Percentiles rank a stretch among this genome's conserved stretches.
Evolutionary conservation across 495 filamentous ascomycete species (phyloP).

Genomic region (Penicillium waksmanii): DNA sequence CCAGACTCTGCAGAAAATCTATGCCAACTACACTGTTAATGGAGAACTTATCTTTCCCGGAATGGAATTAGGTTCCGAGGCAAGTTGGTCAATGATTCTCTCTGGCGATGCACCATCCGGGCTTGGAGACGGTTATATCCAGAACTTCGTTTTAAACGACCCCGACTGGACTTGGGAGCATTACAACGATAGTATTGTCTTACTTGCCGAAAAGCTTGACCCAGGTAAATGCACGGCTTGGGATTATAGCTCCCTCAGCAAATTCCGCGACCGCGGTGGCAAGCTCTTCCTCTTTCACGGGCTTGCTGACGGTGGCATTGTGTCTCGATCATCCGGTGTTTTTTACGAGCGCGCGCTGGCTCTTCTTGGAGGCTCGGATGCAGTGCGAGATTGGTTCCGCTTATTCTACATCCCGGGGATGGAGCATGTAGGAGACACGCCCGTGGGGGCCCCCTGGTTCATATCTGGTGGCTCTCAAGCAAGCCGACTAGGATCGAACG

Average conservation of each 20-base stretch:
- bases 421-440: background rate
- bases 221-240: background rate
- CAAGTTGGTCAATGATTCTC: too few relatives aligned
- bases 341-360: background rate
- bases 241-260: background rate
- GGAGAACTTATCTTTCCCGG: background rate
- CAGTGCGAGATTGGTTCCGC: background rate
- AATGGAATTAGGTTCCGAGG: background rate
- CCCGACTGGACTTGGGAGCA: background rate
- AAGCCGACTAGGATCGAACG: too few relatives aligned
- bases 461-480: too few relatives aligned
- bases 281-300: conserved; percentile 4
- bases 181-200: background rate
- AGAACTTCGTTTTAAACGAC: background rate
- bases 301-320: conserved; percentile 4
- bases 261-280: background rate
- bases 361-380: background rate
- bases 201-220: background rate
- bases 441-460: background rate
- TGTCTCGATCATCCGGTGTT: background rate
- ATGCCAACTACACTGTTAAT: background rate
- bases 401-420: background rate
- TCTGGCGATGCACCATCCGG: background rate
- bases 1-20: background rate
- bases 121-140: background rate